phyloP scores from a whole-genome alignment of 805 yeast genomes.

The Yarrowia yakushimensis region DNA sequence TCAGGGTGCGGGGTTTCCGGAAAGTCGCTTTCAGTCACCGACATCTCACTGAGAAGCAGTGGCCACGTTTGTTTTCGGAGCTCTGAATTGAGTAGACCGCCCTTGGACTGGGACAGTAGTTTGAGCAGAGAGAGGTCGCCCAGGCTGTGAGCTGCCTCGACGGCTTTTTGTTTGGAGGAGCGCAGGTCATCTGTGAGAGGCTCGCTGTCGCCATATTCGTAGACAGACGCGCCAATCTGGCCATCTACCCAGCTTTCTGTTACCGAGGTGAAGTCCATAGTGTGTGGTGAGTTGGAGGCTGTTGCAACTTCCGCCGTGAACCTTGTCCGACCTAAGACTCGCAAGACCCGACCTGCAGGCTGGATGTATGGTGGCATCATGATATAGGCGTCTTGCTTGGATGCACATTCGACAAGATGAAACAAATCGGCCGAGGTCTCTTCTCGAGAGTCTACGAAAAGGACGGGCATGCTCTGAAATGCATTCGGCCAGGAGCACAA shows the following conservation, averaged over 20 bases:
- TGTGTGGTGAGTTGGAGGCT: neutral
- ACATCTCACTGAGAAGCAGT: neutral
- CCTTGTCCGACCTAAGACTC: neutral
- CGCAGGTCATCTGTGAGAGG: constrained; percentile 44
- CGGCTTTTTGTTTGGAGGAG: constrained; percentile 36
- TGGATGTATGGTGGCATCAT: neutral
- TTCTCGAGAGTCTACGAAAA: constrained; percentile 44
- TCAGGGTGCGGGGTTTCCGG: constrained; percentile 50
- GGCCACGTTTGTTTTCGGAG: constrained; percentile 11
- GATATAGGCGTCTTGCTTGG: neutral
- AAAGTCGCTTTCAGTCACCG: neutral
- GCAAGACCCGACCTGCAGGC: neutral
- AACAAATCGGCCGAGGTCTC: constrained; percentile 44
- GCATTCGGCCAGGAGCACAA: constrained; percentile 49
- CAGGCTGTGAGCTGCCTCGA: constrained; percentile 41
- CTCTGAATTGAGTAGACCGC: neutral
- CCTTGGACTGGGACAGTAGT: constrained; percentile 32
- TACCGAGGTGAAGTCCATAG: constrained; percentile 13
- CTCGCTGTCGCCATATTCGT: constrained; percentile 37
- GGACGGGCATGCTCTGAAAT: constrained; percentile 45
- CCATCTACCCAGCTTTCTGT: constrained; percentile 30
- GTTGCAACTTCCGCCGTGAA: neutral
- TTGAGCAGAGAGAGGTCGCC: constrained; percentile 36
- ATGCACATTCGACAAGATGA: constrained; percentile 8
- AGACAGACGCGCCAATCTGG: constrained; percentile 47